Percentiles rank a stretch among this genome's conserved stretches.
These are phyloP conservation scores for Ciborinia camelliae DNA, from an alignment of 2,329 filamentous ascomycete genomes.

Conservation along the genomic window DNA sequence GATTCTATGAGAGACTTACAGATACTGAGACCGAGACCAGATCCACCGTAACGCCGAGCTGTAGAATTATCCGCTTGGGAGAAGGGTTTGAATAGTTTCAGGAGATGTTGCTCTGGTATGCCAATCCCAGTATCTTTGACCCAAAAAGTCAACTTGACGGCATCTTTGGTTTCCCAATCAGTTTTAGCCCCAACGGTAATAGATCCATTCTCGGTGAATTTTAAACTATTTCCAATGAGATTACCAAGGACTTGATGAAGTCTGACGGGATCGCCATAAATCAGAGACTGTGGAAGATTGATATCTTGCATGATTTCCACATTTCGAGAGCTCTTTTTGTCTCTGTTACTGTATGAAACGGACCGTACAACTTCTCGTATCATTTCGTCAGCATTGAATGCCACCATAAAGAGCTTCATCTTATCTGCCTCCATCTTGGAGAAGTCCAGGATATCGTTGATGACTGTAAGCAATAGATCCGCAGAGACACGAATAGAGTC, in stretches of 20 bases:
- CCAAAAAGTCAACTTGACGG: conserved; percentile 75
- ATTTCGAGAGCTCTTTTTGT: conserved; percentile 59
- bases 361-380: conserved; percentile 63
- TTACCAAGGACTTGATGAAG: conserved; percentile 73
- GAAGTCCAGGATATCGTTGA: conserved; percentile 95
- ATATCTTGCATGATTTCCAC: conserved; percentile 68
- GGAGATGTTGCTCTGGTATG: conserved; percentile 76
- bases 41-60: conserved; percentile 86
- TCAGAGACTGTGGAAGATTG: conserved; percentile 63
- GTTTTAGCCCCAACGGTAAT: conserved; percentile 79
- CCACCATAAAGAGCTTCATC: conserved; percentile 73
- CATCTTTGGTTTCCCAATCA: conserved; percentile 66
- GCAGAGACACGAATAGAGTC: conserved; percentile 84
- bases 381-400: conserved; percentile 65
- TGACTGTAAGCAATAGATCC: conserved; percentile 83
- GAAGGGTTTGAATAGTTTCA: conserved; percentile 87
- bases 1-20: conserved; percentile 93
- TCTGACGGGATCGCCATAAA: conserved; percentile 64
- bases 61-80: conserved; percentile 90
- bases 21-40: conserved; percentile 85
- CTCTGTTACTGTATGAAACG: conserved; percentile 62
- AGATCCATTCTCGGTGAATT: conserved; percentile 84
- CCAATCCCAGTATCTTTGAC: conserved; percentile 90
- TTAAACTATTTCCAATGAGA: conserved; percentile 87
- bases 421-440: conserved; percentile 90